Conservation (phyloP, 768 basidiomycete species). For the Tulasnella sp. region DNA sequence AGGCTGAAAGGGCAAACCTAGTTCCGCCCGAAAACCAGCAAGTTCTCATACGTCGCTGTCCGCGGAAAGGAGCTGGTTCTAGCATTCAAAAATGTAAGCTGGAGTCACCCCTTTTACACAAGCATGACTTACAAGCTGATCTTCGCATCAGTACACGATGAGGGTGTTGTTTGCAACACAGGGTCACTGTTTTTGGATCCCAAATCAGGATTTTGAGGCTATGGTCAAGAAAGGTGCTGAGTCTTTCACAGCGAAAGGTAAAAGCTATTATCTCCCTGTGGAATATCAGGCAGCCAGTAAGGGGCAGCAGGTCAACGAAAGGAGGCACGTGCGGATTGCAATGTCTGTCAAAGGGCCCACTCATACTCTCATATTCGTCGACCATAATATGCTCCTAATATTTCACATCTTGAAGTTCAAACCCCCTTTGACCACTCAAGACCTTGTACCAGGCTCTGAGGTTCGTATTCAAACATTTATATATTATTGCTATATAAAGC, state of each 20-base stretch:
- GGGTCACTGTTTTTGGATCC: background rate
- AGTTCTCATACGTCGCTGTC: background rate
- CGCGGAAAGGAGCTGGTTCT: background rate
- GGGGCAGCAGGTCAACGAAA: background rate
- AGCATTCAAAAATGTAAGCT: background rate
- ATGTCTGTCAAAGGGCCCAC: background rate
- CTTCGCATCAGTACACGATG: background rate
- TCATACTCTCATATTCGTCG: background rate
- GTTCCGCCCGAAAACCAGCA: background rate
- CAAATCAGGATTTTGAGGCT: background rate
- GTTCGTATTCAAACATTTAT: background rate
- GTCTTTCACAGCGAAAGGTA: background rate
- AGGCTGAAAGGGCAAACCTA: background rate
- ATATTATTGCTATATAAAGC: background rate
- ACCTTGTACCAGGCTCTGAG: background rate
- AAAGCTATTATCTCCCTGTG: background rate
- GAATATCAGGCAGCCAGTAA: background rate
- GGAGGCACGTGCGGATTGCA: background rate
- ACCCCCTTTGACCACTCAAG: background rate
- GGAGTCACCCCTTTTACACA: background rate
- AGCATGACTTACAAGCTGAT: too few species aligned
- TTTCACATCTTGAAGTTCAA: constrained; percentile 1
- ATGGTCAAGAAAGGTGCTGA: background rate
- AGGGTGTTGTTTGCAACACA: background rate
- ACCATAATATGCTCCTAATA: background rate